Conservation (phyloP, 2,329 filamentous ascomycete species). For the Fonsecaea pugnacius region DNA sequence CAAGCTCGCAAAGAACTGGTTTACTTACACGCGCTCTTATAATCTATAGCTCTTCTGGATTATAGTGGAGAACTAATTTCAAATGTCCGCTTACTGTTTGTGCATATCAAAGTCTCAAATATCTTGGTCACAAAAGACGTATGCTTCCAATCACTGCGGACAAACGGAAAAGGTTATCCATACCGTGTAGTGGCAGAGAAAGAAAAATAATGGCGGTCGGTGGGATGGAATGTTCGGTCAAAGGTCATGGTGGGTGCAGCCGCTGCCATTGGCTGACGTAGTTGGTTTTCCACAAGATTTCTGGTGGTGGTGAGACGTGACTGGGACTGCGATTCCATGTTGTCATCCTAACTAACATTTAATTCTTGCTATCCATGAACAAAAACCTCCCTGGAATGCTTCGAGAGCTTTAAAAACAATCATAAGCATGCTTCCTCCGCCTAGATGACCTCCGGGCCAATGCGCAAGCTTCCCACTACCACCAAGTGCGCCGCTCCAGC, state of each 20-base stretch:
- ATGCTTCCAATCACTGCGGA: too few relatives aligned
- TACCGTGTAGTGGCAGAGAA: too few relatives aligned
- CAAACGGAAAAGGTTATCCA: too few relatives aligned
- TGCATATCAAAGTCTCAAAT: too few relatives aligned
- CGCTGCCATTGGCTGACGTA: constrained; percentile 13
- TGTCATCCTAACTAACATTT: background rate
- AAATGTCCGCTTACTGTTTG: too few relatives aligned
- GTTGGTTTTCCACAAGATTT: constrained; percentile 1
- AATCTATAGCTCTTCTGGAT: too few relatives aligned
- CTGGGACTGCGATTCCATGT: background rate
- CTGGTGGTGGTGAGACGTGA: constrained; percentile 11
- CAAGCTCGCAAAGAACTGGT: constrained; percentile 9
- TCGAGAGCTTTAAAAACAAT: background rate
- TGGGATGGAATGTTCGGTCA: background rate
- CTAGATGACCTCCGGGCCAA: constrained; percentile 35
- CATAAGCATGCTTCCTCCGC: constrained; percentile 30
- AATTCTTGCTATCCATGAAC: background rate
- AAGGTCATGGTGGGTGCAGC: background rate
- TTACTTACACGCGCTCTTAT: too few relatives aligned
- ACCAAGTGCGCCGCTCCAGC: constrained; percentile 15
- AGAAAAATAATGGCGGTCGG: background rate
- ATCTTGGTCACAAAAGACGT: too few relatives aligned
- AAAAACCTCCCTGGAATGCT: background rate
- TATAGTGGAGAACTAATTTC: too few relatives aligned
- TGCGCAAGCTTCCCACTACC: constrained; percentile 31